Evolutionary conservation across 768 basidiomycete genomes (phyloP).

Genomic region (Porphyrellus cyaneotinctus): DNA sequence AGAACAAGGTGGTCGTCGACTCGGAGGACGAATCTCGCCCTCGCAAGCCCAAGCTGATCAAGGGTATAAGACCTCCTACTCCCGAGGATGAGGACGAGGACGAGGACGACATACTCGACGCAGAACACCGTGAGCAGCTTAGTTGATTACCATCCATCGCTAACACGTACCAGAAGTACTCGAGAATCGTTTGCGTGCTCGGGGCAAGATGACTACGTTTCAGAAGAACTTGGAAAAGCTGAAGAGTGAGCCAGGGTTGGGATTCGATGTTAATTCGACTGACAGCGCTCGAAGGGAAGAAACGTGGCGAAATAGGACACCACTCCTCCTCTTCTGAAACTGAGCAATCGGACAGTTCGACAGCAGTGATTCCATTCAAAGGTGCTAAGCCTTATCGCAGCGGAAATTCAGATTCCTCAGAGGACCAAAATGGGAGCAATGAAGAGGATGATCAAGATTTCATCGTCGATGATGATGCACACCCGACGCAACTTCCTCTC

Average conservation of each 20-base stretch:
- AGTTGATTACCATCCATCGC: background rate
- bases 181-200: slow-evolving; percentile 55
- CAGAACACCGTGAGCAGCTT: slow-evolving; percentile 49
- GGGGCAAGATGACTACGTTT: slow-evolving; percentile 56
- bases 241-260: slow-evolving; percentile 43
- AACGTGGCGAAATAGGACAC: slow-evolving; percentile 35
- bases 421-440: slow-evolving; percentile 29
- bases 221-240: slow-evolving; percentile 63
- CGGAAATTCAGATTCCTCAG: slow-evolving; percentile 35
- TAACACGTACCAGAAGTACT: slow-evolving; percentile 49
- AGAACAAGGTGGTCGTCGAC: slow-evolving; percentile 22
- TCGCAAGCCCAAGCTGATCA: slow-evolving; percentile 40
- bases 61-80: slow-evolving; percentile 40
- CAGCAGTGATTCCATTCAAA: slow-evolving; percentile 36
- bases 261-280: background rate
- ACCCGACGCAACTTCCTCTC: slow-evolving; percentile 51
- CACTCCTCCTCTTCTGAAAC: slow-evolving; percentile 33
- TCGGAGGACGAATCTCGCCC: slow-evolving; percentile 37
- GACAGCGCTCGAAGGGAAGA: slow-evolving; percentile 36
- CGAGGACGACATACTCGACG: slow-evolving; percentile 39
- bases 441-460: slow-evolving; percentile 32
- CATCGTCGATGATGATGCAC: slow-evolving; percentile 66
- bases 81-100: slow-evolving; percentile 35
- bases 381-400: slow-evolving; percentile 41
- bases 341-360: slow-evolving; percentile 28